Base-by-base conservation (phyloP, 2,329 filamentous ascomycete species). In the Cylindrodendrum hubeiense region DNA sequence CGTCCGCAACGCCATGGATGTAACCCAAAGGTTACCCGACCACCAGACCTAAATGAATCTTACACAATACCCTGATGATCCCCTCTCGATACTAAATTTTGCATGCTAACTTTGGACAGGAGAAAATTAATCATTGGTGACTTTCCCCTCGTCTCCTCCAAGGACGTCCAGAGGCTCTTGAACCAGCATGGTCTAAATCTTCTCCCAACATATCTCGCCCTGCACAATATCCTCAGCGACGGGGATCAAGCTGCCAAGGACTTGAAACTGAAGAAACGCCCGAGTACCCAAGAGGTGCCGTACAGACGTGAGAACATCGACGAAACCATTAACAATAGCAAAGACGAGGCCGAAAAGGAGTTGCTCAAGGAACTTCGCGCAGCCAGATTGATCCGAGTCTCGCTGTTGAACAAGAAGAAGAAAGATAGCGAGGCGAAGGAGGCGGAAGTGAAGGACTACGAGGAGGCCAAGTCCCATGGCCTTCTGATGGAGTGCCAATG, bases 401-500 rank as follows among this genome's bases (percentile, higher is more conserved):
- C 52, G 15, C 52, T 33, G 15, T 60, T 51, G 9, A 26, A 52
- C 2, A 52, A 52, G n/a, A 77, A 80, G 3, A 77, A 79, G 1
- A 77, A 79, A 1, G 74, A 78, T 12, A 74, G 74, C 3, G 75
- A 75, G 2, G 66, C 71, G 1, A 76, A 75, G 8, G 76, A 71
- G 6, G 68, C 69, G 1, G 75, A 87, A 64, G 69, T 78, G 28
- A 69, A 70, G 1, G 86, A 88, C 55, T 67, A 83, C 13, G 69
- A 72, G 9, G 64, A 65, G n/a, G 84, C 86, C 22, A 79, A 79
- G 63, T 79, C 73, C 1, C 78, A 81, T 5, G 88, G 89, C 1
- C 83, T 86, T 19, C 81, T 91, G 43, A 78, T 83, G 12, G 92
- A 95, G 70, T 97, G 91, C 71, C 86, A 85, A 46, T 94, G 92